A percentile compares a stretch with the other conserved stretches of the same genome.
These are phyloP conservation scores for Gracilaria domingensis DNA, from an alignment of 23 red algal species.

Conservation along the genomic window DNA sequence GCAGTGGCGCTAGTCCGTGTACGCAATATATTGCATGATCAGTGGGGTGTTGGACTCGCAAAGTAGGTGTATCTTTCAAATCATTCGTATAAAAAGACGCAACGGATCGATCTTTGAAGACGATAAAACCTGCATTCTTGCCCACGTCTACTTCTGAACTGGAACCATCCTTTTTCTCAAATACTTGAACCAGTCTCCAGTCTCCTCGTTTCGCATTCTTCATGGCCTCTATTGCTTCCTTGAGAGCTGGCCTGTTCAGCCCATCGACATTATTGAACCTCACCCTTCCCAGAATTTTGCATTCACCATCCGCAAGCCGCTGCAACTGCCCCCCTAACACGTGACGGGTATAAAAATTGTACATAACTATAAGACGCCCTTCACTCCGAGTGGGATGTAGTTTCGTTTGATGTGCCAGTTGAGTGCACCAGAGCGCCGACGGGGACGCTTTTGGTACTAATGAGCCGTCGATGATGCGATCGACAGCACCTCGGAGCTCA, in stretches of 20 bases:
- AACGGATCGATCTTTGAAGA: too few relatives aligned
- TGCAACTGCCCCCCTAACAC: not conserved
- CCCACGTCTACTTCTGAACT: too few relatives aligned
- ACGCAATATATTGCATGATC: too few relatives aligned
- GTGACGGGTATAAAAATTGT: not conserved
- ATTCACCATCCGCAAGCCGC: not conserved
- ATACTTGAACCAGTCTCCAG: too few relatives aligned
- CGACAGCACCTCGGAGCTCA: too few relatives aligned
- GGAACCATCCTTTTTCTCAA: too few relatives aligned
- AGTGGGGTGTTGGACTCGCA: too few relatives aligned
- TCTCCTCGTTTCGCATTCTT: not conserved
- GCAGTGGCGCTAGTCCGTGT: too few relatives aligned
- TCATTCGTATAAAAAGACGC: too few relatives aligned
- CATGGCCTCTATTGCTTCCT: not conserved
- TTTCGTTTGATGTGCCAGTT: too few relatives aligned
- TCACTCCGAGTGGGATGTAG: not conserved
- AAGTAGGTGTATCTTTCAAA: too few relatives aligned
- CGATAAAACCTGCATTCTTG: too few relatives aligned
- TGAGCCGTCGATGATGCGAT: not conserved
- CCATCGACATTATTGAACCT: not conserved
- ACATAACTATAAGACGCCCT: not conserved
- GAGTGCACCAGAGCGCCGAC: not conserved
- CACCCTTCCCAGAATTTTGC: not conserved
- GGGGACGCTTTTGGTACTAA: not conserved
- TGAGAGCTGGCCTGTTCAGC: not conserved